Percentiles rank a stretch among this genome's conserved stretches.
Conservation (phyloP, 257 asterid genomes). For the Phtheirospermum japonicum region DNA sequence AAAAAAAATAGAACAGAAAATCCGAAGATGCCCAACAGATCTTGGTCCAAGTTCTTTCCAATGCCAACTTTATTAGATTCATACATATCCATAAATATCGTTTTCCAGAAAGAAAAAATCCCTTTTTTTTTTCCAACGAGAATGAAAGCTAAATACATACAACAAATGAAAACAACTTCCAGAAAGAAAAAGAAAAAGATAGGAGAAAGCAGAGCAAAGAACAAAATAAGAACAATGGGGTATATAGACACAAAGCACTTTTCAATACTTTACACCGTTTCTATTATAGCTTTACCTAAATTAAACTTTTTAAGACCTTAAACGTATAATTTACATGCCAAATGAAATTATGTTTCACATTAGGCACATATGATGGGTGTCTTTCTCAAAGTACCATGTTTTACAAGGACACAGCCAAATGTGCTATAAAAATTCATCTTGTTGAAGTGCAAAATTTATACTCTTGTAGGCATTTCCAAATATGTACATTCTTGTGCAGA, state of each 20-base stretch:
- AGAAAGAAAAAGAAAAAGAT: background rate
- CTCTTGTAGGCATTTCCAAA: too few relatives aligned
- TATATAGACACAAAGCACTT: too few relatives aligned
- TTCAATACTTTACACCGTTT: too few relatives aligned
- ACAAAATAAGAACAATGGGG: background rate
- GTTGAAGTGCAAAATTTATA: too few relatives aligned
- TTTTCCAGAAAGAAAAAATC: background rate
- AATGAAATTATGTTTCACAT: too few relatives aligned
- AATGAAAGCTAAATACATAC: background rate
- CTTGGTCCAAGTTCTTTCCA: background rate
- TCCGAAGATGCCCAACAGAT: background rate
- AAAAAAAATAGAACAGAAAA: background rate
- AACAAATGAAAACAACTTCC: too few relatives aligned
- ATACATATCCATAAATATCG: background rate
- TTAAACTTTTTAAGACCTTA: background rate
- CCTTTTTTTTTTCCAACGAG: background rate
- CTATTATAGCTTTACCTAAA: background rate
- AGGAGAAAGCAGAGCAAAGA: background rate
- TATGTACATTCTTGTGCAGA: too few relatives aligned
- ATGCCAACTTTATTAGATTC: background rate
- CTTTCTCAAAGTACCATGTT: too few relatives aligned
- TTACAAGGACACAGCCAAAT: too few relatives aligned
- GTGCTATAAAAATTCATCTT: too few relatives aligned
- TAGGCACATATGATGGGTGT: too few relatives aligned
- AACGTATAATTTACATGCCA: background rate